phyloP scores from a whole-genome alignment of 169 alveolate genomes.

The Plasmodium ovale region DNA sequence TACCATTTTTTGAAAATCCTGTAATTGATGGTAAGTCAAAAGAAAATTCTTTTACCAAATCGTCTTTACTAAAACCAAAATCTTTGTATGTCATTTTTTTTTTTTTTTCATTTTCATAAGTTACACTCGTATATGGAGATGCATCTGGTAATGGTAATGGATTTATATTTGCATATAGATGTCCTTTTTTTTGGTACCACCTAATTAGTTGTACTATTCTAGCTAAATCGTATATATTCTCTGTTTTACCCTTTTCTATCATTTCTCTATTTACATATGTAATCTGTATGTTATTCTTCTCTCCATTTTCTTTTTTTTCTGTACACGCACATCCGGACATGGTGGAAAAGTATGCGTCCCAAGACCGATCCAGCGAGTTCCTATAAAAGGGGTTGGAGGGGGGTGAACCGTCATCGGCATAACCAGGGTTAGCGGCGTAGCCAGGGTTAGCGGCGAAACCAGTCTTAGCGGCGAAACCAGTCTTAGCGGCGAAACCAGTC shows the following conservation, averaged over 20 bases:
- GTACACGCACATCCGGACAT: neutral
- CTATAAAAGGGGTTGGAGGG: neutral
- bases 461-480: no score
- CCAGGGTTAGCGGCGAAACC: no score
- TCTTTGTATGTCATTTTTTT: conserved; percentile 34
- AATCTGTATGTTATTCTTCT: neutral
- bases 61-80: conserved; percentile 67
- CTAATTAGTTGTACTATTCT: conserved; percentile 79
- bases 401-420: no score
- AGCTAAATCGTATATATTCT: conserved; percentile 63
- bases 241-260: conserved; percentile 57
- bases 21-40: conserved; percentile 71
- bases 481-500: no score
- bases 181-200: conserved; percentile 83
- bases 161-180: conserved; percentile 78
- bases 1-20: conserved; percentile 43
- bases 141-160: conserved; percentile 83
- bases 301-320: neutral
- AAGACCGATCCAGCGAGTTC: conserved; percentile 35
- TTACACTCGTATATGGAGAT: conserved; percentile 81
- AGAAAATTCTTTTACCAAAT: conserved; percentile 45
- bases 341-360: conserved; percentile 35
- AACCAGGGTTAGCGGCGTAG: no score
- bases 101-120: conserved; percentile 13
- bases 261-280: conserved; percentile 62